phyloP scores from a whole-genome alignment of 768 basidiomycete genomes.

The Trametopsis cervina region DNA sequence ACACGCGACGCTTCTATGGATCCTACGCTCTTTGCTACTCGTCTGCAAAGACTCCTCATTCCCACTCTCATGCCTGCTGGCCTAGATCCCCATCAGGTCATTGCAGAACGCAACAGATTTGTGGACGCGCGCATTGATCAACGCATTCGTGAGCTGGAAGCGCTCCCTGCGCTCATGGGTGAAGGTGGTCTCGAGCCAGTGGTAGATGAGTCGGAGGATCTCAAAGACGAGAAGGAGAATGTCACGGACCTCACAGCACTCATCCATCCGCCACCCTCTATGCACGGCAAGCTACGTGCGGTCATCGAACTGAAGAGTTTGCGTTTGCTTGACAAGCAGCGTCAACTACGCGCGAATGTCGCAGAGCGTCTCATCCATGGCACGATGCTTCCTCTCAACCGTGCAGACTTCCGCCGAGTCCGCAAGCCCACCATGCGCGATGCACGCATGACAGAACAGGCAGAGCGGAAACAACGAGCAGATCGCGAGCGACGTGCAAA shows the following conservation, averaged over 20 bases:
- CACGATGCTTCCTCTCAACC: conserved; percentile 83
- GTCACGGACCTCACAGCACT: conserved; percentile 34
- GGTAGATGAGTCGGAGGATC: conserved; percentile 28
- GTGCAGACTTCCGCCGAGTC: conserved; percentile 81
- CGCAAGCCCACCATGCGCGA: conserved; percentile 86
- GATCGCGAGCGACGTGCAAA: conserved; percentile 94
- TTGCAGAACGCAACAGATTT: conserved; percentile 88
- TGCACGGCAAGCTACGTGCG: conserved; percentile 80
- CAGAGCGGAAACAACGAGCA: conserved; percentile 84
- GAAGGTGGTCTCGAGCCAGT: conserved; percentile 60
- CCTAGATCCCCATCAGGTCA: conserved; percentile 85
- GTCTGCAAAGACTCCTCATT: conserved; percentile 73
- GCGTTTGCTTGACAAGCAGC: conserved; percentile 85
- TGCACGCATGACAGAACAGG: conserved; percentile 80
- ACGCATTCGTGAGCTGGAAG: conserved; percentile 81
- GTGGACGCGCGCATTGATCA: conserved; percentile 86
- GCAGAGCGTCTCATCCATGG: conserved; percentile 86
- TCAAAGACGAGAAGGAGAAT: conserved; percentile 26
- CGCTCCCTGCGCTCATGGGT: conserved; percentile 72
- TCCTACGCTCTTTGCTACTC: conserved; percentile 58
- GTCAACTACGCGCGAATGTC: conserved; percentile 76
- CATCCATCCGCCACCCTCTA: conserved; percentile 48
- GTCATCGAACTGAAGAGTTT: conserved; percentile 92
- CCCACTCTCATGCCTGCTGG: conserved; percentile 89
- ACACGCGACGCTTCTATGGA: conserved; percentile 56